Conservation (phyloP, 73 alveolate species). For the Tetrahymena borealis region DNA sequence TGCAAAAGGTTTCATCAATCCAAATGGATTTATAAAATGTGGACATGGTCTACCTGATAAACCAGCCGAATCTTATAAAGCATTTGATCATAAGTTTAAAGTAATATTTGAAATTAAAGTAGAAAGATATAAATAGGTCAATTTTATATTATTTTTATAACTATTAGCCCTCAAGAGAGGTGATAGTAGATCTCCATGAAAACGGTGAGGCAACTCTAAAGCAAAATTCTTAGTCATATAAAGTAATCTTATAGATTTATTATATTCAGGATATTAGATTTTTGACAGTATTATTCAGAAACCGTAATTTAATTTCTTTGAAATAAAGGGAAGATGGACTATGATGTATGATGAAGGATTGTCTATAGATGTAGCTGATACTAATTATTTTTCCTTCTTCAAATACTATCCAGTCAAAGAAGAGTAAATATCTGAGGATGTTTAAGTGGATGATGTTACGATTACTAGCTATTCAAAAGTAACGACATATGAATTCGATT, state of each 20-base stretch:
- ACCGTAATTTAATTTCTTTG: too few relatives aligned
- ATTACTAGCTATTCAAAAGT: conserved; percentile 28
- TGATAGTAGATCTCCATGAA: not conserved
- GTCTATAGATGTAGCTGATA: conserved; percentile 10
- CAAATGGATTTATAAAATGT: not conserved
- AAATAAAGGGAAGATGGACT: conserved; percentile 16
- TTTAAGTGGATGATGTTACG: not conserved
- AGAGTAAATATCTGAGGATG: not conserved
- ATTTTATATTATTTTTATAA: not conserved
- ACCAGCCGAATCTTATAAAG: not conserved
- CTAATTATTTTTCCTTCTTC: conserved; percentile 26
- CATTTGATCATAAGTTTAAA: not conserved
- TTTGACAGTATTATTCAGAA: too few relatives aligned
- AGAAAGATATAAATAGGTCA: not conserved
- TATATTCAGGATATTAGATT: too few relatives aligned
- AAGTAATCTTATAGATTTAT: too few relatives aligned
- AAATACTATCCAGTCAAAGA: conserved; percentile 1
- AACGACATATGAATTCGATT: conserved; percentile 8
- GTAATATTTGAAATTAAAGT: not conserved
- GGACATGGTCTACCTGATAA: not conserved
- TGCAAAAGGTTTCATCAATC: not conserved
- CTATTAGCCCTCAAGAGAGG: not conserved
- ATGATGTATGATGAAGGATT: conserved; percentile 45
- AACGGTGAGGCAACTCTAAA: not conserved
- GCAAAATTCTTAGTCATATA: not conserved